Percentiles rank a stretch among this genome's conserved stretches.
Conservation (phyloP, 257 asterid species). For the Nemophila menziesii region DNA sequence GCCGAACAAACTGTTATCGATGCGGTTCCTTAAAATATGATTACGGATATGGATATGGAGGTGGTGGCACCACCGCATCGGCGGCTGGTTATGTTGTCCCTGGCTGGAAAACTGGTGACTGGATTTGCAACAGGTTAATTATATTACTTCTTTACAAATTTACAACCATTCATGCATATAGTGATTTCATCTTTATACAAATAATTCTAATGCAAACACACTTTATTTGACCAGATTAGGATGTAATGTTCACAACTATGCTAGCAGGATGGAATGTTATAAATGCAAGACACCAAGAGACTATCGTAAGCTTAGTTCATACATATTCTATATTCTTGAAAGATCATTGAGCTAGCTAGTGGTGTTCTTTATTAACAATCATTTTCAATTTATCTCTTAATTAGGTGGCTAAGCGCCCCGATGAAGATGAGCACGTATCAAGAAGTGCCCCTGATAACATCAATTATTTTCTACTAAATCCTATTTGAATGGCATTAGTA, state of each 20-base stretch:
- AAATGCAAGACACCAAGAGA: constrained; percentile 57
- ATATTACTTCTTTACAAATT: too few relatives aligned
- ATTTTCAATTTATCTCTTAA: background rate
- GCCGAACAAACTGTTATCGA: constrained; percentile 57
- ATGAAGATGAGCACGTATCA: background rate
- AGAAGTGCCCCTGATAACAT: background rate
- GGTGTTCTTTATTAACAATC: background rate
- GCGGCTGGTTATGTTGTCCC: constrained; percentile 43
- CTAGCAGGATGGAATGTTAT: constrained; percentile 59
- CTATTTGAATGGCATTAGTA: constrained; percentile 3
- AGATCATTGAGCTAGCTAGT: background rate
- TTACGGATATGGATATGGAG: constrained; percentile 28
- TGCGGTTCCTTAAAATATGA: constrained; percentile 43
- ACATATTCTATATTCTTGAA: background rate
- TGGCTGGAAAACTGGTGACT: constrained; percentile 86
- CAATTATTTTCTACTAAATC: background rate
- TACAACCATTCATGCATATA: background rate
- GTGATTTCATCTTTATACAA: background rate
- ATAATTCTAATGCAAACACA: background rate
- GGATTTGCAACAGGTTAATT: constrained; percentile 45
- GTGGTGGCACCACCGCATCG: constrained; percentile 29
- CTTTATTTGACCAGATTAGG: constrained; percentile 28
- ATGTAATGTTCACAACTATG: constrained; percentile 67
- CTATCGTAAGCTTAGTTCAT: constrained; percentile 26
- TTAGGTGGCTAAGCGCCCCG: background rate